Evolutionary conservation across 139 green algal genomes (phyloP).

Genomic region (Tetraselmis chui): DNA sequence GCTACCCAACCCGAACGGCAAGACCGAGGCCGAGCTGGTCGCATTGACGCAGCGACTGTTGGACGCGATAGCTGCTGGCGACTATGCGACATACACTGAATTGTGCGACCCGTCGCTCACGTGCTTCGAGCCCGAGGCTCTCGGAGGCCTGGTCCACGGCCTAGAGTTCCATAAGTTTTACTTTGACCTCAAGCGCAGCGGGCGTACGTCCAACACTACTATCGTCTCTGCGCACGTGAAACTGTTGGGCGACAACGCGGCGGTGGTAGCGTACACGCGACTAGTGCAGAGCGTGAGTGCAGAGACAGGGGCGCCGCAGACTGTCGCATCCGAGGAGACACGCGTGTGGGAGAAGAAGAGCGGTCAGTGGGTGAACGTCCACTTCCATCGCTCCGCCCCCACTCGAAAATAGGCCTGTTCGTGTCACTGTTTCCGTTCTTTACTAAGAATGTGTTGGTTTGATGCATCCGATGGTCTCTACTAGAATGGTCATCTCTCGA

Average conservation of each 20-base stretch:
- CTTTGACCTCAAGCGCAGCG: slow-evolving; percentile 23
- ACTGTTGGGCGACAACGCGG: slow-evolving; percentile 13
- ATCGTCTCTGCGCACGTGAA: slow-evolving; percentile 9
- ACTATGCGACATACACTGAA: slow-evolving; percentile 15
- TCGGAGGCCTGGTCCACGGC: slow-evolving; percentile 21
- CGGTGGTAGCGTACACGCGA: slow-evolving; percentile 20
- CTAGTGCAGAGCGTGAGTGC: slow-evolving; percentile 20
- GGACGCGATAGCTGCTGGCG: slow-evolving; percentile 12
- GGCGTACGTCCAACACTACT: not conserved
- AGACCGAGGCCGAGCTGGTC: slow-evolving; percentile 8
- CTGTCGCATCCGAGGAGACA: slow-evolving; percentile 22
- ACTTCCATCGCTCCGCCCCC: slow-evolving; percentile 18
- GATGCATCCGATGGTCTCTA: too few species aligned
- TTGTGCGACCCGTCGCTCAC: slow-evolving; percentile 21
- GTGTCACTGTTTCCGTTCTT: too few species aligned
- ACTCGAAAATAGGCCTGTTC: too few species aligned
- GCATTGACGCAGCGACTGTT: slow-evolving; percentile 19
- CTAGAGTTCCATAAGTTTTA: slow-evolving; percentile 29
- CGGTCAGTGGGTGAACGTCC: slow-evolving; percentile 17
- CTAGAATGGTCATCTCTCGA: too few species aligned
- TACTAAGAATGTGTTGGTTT: too few species aligned
- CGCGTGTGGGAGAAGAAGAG: slow-evolving; percentile 25
- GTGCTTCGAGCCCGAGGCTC: slow-evolving; percentile 26
- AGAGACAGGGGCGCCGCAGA: slow-evolving; percentile 8
- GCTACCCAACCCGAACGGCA: too few species aligned